Evolutionary conservation across 305 asterid species (phyloP).

Genomic region (Fraxinus floribunda): DNA sequence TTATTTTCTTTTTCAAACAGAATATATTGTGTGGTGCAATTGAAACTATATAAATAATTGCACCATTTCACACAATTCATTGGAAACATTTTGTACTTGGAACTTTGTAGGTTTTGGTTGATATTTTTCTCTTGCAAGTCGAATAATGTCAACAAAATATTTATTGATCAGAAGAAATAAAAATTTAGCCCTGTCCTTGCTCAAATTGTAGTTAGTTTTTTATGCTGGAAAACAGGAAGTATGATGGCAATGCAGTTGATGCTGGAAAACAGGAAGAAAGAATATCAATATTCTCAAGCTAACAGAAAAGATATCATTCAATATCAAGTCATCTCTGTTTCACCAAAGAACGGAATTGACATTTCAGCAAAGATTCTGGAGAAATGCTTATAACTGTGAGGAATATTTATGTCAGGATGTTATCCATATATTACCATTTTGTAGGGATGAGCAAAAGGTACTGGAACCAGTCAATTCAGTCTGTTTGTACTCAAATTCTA

Average conservation of each 20-base stretch:
- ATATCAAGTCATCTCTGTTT: not conserved
- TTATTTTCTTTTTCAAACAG: not conserved
- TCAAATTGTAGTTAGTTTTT: not conserved
- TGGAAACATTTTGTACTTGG: not conserved
- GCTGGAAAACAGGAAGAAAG: not conserved
- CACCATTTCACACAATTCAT: not conserved
- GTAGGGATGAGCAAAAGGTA: not conserved
- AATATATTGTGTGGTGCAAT: not conserved
- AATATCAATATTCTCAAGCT: not conserved
- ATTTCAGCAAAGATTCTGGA: not conserved
- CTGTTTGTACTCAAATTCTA: not conserved
- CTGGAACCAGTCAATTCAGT: not conserved
- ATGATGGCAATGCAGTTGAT: not conserved
- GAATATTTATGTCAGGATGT: not conserved
- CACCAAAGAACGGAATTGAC: not conserved
- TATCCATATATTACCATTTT: not conserved
- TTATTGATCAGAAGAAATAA: not conserved
- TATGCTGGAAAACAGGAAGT: not conserved
- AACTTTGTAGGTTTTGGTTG: not conserved
- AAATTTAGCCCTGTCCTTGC: not conserved
- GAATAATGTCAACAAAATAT: not conserved
- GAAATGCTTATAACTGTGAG: not conserved
- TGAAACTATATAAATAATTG: not conserved
- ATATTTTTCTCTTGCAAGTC: not conserved
- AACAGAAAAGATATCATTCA: not conserved